Evolutionary conservation across 805 yeast genomes (phyloP).

Genomic region (Nakazawaea ernobii): DNA sequence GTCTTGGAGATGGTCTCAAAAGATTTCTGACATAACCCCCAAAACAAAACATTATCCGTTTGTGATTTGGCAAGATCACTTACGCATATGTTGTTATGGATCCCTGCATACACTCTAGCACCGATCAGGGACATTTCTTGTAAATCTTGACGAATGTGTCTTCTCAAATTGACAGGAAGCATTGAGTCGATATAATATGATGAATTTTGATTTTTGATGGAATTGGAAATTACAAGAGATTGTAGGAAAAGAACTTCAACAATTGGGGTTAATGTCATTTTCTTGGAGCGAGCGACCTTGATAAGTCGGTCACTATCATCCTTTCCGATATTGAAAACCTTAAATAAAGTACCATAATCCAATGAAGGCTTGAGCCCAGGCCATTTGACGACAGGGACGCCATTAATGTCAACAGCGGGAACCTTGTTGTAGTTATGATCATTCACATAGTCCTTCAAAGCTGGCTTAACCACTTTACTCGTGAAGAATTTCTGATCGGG

Average conservation of each 20-base stretch:
- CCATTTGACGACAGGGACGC: not conserved
- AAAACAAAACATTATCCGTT: conserved; percentile 3
- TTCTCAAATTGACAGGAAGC: conserved; percentile 7
- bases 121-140: conserved; percentile 1
- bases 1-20: not conserved
- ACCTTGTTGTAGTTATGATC: conserved; percentile 5
- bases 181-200: conserved; percentile 8
- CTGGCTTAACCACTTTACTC: not conserved
- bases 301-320: not conserved
- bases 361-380: not conserved
- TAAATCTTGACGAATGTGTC: not conserved
- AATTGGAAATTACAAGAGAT: not conserved
- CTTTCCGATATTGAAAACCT: not conserved
- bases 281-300: not conserved
- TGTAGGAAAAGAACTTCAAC: not conserved
- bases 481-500: not conserved
- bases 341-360: not conserved
- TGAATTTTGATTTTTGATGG: not conserved
- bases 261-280: conserved; percentile 8
- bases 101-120: conserved; percentile 5
- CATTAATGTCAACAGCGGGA: conserved; percentile 1
- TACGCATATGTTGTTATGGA: conserved; percentile 2
- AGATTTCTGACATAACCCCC: conserved; percentile 1
- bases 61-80: not conserved
- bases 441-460: not conserved